These are phyloP conservation scores for Prunus mongolica DNA, from an alignment of 306 rosid genomes.

Conservation along the genomic window DNA sequence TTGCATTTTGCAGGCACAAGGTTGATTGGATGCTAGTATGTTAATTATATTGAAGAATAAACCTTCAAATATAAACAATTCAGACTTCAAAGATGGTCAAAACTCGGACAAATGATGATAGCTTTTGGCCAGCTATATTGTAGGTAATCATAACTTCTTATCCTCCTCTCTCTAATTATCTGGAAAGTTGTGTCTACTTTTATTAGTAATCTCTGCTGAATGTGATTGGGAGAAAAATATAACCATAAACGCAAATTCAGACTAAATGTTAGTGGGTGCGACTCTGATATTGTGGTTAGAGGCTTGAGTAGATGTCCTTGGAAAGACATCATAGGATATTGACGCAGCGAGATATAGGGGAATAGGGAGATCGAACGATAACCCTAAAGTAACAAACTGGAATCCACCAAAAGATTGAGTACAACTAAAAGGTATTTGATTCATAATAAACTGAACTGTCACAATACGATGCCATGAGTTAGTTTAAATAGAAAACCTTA, in stretches of 20 bases:
- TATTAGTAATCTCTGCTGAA: neutral
- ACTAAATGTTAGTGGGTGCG: neutral
- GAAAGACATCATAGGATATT: no score
- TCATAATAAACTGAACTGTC: no score
- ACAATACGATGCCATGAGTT: no score
- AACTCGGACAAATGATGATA: neutral
- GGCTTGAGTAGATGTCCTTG: neutral
- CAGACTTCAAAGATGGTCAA: constrained; percentile 12
- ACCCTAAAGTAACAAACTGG: no score
- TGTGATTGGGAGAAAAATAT: neutral
- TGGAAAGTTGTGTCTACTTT: neutral
- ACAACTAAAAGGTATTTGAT: no score
- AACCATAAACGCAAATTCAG: neutral
- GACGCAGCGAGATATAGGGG: no score
- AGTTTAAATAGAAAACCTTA: no score
- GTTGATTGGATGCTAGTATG: constrained; percentile 43
- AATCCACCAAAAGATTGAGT: no score
- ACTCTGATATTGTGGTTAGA: neutral
- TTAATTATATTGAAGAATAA: constrained; percentile 3
- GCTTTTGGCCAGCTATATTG: neutral
- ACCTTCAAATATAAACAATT: neutral
- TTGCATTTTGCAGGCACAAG: constrained; percentile 30
- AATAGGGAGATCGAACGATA: no score
- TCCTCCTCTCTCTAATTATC: neutral
- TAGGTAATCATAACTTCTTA: neutral